These are phyloP conservation scores for Neoascochyta sp. DNA, from an alignment of 2,329 filamentous ascomycete species.

Conservation along the genomic window DNA sequence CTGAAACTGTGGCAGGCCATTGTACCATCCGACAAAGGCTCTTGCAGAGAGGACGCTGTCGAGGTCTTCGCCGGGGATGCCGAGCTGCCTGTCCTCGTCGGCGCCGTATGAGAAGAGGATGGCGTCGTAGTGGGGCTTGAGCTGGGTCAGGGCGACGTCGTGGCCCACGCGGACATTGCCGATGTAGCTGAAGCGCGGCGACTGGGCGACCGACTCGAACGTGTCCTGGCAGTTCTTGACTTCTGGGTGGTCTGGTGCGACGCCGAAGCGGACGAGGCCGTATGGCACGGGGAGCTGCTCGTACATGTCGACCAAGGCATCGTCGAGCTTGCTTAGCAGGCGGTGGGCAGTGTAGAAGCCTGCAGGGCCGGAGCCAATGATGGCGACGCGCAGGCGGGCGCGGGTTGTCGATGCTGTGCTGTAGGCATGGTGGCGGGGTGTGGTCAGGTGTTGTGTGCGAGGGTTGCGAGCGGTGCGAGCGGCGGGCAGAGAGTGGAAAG, in stretches of 20 bases:
- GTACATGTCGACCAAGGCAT: slow-evolving; percentile 87
- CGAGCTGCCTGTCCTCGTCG: slow-evolving; percentile 73
- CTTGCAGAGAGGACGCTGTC: slow-evolving; percentile 80
- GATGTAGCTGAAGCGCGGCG: slow-evolving; percentile 80
- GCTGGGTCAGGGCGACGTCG: slow-evolving; percentile 60
- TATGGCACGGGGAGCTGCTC: slow-evolving; percentile 90
- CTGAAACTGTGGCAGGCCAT: slow-evolving; percentile 81
- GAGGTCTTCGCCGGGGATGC: slow-evolving; percentile 75
- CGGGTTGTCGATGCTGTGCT: slow-evolving; percentile 16
- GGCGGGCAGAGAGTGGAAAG: too few species aligned
- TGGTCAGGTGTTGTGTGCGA: too few species aligned
- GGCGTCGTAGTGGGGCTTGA: slow-evolving; percentile 84
- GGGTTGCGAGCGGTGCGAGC: too few species aligned
- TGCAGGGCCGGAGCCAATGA: slow-evolving; percentile 90
- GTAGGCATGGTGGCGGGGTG: too few species aligned
- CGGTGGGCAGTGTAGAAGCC: slow-evolving; percentile 93
- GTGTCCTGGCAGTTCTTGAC: slow-evolving; percentile 98
- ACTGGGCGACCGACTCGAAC: slow-evolving; percentile 81
- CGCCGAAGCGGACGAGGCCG: slow-evolving; percentile 86
- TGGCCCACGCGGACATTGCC: slow-evolving; percentile 81
- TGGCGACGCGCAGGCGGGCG: slow-evolving; percentile 70
- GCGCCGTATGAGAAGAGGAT: slow-evolving; percentile 92
- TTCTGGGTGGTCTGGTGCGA: slow-evolving; percentile 97
- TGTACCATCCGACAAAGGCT: slow-evolving; percentile 97
- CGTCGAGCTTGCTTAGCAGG: slow-evolving; percentile 69